Evolutionary conservation across 2,329 filamentous ascomycete species (phyloP).

Genomic region (Fusarium neocosmosporiellum): DNA sequence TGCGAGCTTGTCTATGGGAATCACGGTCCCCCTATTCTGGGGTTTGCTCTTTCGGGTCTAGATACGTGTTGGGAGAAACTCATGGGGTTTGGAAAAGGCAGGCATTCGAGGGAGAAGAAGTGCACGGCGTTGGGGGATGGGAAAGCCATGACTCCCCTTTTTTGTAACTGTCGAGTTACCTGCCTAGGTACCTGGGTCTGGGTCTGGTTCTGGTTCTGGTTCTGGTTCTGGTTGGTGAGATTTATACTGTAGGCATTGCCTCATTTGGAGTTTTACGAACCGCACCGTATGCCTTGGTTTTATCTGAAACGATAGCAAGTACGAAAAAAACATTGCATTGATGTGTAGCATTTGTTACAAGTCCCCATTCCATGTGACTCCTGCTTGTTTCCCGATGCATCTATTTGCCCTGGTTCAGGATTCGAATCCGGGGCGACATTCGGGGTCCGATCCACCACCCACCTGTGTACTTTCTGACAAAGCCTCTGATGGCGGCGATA

Average conservation of each 20-base stretch:
- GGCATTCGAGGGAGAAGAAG: constrained; percentile 26
- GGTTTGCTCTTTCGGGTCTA: constrained; percentile 23
- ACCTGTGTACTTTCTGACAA: constrained; percentile 60
- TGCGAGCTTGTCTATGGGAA: constrained; percentile 7
- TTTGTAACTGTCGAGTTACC: constrained; percentile 10
- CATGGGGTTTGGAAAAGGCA: constrained; percentile 29
- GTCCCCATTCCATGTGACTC: neutral
- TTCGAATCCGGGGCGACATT: constrained; percentile 66
- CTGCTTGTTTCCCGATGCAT: neutral
- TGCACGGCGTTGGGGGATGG: constrained; percentile 41
- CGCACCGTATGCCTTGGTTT: constrained; percentile 30
- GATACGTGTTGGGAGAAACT: constrained; percentile 3
- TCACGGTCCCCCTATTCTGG: neutral
- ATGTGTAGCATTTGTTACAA: constrained; percentile 18
- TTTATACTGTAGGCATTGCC: constrained; percentile 11
- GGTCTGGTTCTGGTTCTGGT: neutral
- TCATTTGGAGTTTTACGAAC: constrained; percentile 18
- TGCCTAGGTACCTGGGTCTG: neutral
- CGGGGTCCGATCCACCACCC: constrained; percentile 74
- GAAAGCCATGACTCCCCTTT: constrained; percentile 30
- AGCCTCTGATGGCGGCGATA: constrained; percentile 53
- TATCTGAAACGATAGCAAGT: constrained; percentile 31
- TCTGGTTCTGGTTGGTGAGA: constrained; percentile 16
- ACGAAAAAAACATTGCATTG: constrained; percentile 19
- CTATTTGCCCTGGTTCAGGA: constrained; percentile 53